Percentiles rank a stretch among this genome's conserved stretches.
Evolutionary conservation across 1,139 yeast species (phyloP).

Genomic region (Pichia sp.): DNA sequence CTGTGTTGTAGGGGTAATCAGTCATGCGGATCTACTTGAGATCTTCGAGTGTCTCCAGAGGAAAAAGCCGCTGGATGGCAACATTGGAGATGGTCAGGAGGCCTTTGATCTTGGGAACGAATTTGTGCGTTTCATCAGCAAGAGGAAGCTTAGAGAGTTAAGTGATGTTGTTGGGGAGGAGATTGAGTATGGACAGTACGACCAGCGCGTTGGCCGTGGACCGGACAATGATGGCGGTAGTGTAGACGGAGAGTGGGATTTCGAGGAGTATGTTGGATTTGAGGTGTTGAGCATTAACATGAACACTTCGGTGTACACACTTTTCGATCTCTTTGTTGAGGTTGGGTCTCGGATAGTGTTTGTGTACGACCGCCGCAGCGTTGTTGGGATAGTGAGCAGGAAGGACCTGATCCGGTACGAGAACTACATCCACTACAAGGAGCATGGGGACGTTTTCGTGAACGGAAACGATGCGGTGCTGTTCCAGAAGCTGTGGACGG

Average conservation of each 20-base stretch:
- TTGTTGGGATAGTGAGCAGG: conserved; percentile 61
- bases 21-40: neutral
- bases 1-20: conserved; percentile 10
- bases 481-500: conserved; percentile 19
- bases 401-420: conserved; percentile 64
- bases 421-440: conserved; percentile 25
- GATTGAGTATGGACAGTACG: conserved; percentile 14
- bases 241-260: conserved; percentile 17
- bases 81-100: neutral
- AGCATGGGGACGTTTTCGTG: conserved; percentile 28
- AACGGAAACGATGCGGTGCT: conserved; percentile 20
- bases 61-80: neutral
- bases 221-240: conserved; percentile 22
- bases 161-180: conserved; percentile 14
- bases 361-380: conserved; percentile 48
- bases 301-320: conserved; percentile 54
- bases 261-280: conserved; percentile 45
- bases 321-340: conserved; percentile 66
- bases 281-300: conserved; percentile 63
- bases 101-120: conserved; percentile 11
- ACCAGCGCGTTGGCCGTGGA: neutral
- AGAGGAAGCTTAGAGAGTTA: conserved; percentile 15
- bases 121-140: conserved; percentile 24
- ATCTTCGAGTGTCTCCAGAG: neutral
- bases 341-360: conserved; percentile 76